Evolutionary conservation across 2,329 filamentous ascomycete species (phyloP), one percentile per base, ranked within the genome.

Genomic region (Pseudogymnoascus sp.): DNA sequence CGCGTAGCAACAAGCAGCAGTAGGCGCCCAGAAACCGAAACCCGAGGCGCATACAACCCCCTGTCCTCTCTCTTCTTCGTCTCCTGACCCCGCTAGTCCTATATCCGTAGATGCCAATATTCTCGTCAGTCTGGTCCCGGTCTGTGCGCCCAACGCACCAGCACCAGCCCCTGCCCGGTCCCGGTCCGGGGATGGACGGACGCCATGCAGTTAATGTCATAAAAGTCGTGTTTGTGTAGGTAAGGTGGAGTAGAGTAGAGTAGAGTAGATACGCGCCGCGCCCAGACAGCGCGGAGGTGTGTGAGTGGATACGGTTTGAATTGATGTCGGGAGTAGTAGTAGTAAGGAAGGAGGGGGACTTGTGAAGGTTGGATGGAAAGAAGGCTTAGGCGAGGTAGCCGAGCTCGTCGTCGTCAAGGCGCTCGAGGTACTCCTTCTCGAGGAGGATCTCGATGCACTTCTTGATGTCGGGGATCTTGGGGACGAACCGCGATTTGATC

Each of bases 371-470:
- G 29, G 3, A 5, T 1, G 14, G 23, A 14, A 16, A 3, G 6
- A 11, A 19, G 39, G 39, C 1, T 84, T 84, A 97, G 70, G 93
- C 93, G 67, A 97, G 86, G 75, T 97, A 97, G 63, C 93, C 91
- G 65, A 99, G 83, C 73, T 97, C 92, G 72, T 97, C 94, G 62
- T 91, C 92, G 58, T 97, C 94, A 63, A 97, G 79, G 63, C 94
- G 90, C 80, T 99, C 94, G 59, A 99, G 84, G 72, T 99, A 99
- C 76, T 99, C 94, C 81, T 99, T 99, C 81, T 99, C 94, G 67
- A 99, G 87, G 41, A 99, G 82, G 67, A 96, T 96, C 77, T 99
- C 94, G 74, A 99, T 97, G 76, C 94, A 97, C 80, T 97, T 99
- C 81, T 99, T 99, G 83, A 99, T 99, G 70, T 99, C 94, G 14